Evolutionary conservation across 495 filamentous ascomycete genomes (phyloP).

Genomic region (Penicillium herquei): DNA sequence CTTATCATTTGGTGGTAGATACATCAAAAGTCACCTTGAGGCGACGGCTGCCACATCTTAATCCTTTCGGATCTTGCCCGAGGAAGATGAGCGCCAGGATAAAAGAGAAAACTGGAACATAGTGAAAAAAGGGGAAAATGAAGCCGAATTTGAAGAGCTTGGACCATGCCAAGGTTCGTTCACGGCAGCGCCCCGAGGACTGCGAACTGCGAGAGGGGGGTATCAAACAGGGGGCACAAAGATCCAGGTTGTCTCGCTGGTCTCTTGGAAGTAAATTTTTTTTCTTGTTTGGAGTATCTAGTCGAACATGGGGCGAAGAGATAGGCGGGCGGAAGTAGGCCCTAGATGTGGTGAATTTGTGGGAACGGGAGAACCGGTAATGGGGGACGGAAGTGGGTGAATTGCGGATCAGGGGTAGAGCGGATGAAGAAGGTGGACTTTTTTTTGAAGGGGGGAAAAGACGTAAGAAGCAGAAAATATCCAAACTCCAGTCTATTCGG

Average conservation of each 20-base stretch:
- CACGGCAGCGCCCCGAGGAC: constrained; percentile 6
- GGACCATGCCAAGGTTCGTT: constrained; percentile 4
- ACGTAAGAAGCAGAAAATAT: constrained; percentile 6
- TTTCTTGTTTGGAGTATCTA: constrained; percentile 33
- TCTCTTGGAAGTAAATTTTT: constrained; percentile 20
- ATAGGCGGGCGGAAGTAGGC: constrained; percentile 28
- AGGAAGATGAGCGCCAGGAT: constrained; percentile 38
- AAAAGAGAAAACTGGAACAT: constrained; percentile 10
- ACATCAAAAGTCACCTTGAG: constrained; percentile 23
- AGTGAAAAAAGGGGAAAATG: constrained; percentile 1
- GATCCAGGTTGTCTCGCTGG: constrained; percentile 19
- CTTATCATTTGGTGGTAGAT: constrained; percentile 5
- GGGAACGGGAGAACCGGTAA: constrained; percentile 5
- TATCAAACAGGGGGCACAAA: constrained; percentile 28
- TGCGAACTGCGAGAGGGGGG: constrained; percentile 11
- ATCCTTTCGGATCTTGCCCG: constrained; percentile 1
- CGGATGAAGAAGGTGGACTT: not conserved
- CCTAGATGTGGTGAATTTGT: constrained; percentile 11
- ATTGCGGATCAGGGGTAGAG: not conserved
- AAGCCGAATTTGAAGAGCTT: constrained; percentile 7
- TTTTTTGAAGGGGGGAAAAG: constrained; percentile 9
- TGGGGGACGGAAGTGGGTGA: not conserved
- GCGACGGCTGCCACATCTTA: constrained; percentile 44
- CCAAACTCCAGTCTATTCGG: constrained; percentile 18
- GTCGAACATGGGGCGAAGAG: constrained; percentile 18